Evolutionary conservation across 805 yeast species (phyloP).

Genomic region (Candida parachauliodes): DNA sequence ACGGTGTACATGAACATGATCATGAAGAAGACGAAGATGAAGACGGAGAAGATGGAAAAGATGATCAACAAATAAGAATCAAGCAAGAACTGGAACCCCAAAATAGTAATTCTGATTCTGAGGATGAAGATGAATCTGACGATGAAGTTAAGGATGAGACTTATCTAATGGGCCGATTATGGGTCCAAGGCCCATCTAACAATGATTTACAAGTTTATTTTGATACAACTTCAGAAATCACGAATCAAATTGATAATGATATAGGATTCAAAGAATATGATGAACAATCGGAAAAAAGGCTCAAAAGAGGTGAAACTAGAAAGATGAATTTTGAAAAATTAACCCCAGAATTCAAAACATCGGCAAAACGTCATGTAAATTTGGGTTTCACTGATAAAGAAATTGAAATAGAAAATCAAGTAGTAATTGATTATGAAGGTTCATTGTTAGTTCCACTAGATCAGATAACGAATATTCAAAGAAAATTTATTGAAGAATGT

Average conservation of each 20-base stretch:
- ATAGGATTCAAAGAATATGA: slow-evolving; percentile 10
- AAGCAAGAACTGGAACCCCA: slow-evolving; percentile 30
- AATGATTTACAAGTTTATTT: slow-evolving; percentile 37
- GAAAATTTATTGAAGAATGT: slow-evolving; percentile 66
- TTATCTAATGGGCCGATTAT: slow-evolving; percentile 76
- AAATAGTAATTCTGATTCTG: slow-evolving; percentile 12
- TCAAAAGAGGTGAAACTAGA: slow-evolving; percentile 11
- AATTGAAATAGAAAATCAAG: slow-evolving; percentile 10
- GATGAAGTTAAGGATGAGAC: slow-evolving; percentile 46
- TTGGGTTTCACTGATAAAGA: slow-evolving; percentile 22
- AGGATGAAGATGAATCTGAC: slow-evolving; percentile 27
- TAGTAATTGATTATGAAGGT: slow-evolving; percentile 18
- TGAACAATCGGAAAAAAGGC: slow-evolving; percentile 12
- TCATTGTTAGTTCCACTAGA: slow-evolving; percentile 11
- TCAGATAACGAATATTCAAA: slow-evolving; percentile 37
- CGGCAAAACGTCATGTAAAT: slow-evolving; percentile 26
- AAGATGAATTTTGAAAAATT: slow-evolving; percentile 23
- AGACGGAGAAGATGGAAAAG: slow-evolving; percentile 9
- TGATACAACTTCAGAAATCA: slow-evolving; percentile 8
- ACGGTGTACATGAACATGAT: slow-evolving; percentile 33
- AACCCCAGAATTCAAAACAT: slow-evolving; percentile 17
- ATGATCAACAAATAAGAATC: slow-evolving; percentile 11
- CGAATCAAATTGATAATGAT: slow-evolving; percentile 34
- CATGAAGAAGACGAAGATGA: slow-evolving; percentile 42
- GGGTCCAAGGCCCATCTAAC: slow-evolving; percentile 85